Evolutionary conservation across 192 early-diverging fungal species (phyloP).

Genomic region (Backusella parvicylindrica): DNA sequence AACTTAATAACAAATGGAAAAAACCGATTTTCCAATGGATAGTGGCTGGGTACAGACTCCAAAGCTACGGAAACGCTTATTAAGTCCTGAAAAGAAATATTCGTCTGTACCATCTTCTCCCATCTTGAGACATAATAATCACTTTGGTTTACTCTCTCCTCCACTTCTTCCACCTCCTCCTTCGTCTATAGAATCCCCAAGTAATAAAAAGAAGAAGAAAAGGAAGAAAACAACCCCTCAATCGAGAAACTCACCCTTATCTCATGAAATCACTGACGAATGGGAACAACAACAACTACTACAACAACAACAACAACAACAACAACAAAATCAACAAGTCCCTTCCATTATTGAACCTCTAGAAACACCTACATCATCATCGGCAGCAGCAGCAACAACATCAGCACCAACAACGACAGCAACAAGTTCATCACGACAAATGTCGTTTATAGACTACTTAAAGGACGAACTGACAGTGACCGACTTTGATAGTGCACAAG

Average conservation of each 20-base stretch:
- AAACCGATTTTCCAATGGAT: background rate
- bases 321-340: background rate
- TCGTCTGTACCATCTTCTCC: slow-evolving; percentile 4
- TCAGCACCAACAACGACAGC: background rate
- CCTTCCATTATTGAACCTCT: background rate
- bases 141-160: slow-evolving; percentile 1
- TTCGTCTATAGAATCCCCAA: background rate
- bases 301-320: background rate
- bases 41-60: slow-evolving; percentile 9
- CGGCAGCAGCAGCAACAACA: background rate
- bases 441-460: slow-evolving; percentile 55
- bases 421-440: slow-evolving; percentile 8
- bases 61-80: background rate
- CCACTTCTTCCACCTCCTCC: background rate
- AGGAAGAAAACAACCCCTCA: background rate
- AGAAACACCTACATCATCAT: background rate
- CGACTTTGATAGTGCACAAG: slow-evolving; percentile 70
- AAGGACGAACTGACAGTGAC: slow-evolving; percentile 60
- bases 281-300: background rate
- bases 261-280: background rate
- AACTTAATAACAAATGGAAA: background rate
- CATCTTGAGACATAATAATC: background rate
- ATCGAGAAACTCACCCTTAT: background rate
- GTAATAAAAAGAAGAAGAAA: background rate
- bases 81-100: background rate